Conservation (phyloP, 2,329 filamentous ascomycete genomes). For the Sporothrix brasiliensis region DNA sequence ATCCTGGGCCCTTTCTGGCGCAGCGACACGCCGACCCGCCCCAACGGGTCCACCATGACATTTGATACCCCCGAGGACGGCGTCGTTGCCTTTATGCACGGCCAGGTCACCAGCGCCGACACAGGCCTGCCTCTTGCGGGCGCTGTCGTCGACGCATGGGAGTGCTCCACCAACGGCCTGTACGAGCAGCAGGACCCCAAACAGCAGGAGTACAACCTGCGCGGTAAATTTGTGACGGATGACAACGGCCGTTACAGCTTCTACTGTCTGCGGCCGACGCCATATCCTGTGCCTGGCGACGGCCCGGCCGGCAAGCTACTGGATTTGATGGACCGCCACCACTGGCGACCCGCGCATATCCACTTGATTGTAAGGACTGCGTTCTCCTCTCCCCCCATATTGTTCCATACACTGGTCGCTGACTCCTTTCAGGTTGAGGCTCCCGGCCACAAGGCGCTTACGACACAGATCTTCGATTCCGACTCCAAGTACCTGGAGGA, state of each 20-base stretch:
- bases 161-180: slow-evolving; percentile 61
- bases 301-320: slow-evolving; percentile 43
- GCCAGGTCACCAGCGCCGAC: slow-evolving; percentile 43
- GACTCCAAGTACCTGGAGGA: slow-evolving; percentile 60
- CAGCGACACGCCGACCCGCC: slow-evolving; percentile 59
- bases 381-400: background rate
- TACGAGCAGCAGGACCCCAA: slow-evolving; percentile 71
- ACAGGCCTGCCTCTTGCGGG: slow-evolving; percentile 59
- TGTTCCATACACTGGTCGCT: no score
- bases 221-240: slow-evolving; percentile 42
- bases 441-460: slow-evolving; percentile 67
- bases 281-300: slow-evolving; percentile 48
- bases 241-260: slow-evolving; percentile 64
- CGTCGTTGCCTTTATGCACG: slow-evolving; percentile 60
- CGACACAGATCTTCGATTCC: slow-evolving; percentile 70
- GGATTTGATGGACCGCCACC: slow-evolving; percentile 44
- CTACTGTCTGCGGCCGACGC: slow-evolving; percentile 64
- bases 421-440: slow-evolving; percentile 46
- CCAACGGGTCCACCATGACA: slow-evolving; percentile 61
- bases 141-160: slow-evolving; percentile 65
- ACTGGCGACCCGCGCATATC: slow-evolving; percentile 46
- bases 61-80: slow-evolving; percentile 43
- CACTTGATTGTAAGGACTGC: slow-evolving; percentile 42
- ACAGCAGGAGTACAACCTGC: slow-evolving; percentile 35
- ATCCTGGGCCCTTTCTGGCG: slow-evolving; percentile 72